These are phyloP conservation scores for Luzula sylvatica DNA, from an alignment of 176 grass and related monocot genomes.

Conservation along the genomic window DNA sequence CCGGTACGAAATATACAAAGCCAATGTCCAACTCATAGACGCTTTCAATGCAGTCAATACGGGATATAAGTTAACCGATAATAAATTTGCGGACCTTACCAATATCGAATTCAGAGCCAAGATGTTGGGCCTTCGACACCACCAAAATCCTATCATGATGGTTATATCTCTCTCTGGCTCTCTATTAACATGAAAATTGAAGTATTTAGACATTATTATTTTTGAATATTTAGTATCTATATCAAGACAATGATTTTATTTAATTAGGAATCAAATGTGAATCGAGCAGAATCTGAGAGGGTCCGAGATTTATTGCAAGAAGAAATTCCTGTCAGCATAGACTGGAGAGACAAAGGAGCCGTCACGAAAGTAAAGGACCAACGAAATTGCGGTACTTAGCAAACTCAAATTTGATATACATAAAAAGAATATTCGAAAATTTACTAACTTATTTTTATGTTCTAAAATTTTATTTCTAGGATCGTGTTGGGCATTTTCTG, in stretches of 20 bases:
- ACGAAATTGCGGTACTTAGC: constrained; percentile 16
- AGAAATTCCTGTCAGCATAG: constrained; percentile 5
- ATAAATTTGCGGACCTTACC: constrained; percentile 23
- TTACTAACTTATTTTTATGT: not conserved
- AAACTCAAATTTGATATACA: not conserved
- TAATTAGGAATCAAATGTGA: not conserved
- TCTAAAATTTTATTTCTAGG: constrained; percentile 17
- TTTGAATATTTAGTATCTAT: not conserved
- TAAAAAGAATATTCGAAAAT: not conserved
- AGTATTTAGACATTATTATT: not conserved
- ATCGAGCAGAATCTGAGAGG: constrained; percentile 5
- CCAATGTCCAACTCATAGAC: constrained; percentile 19
- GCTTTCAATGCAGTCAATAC: constrained; percentile 21
- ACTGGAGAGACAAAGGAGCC: constrained; percentile 28
- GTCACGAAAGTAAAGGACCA: constrained; percentile 23
- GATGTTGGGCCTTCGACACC: not conserved
- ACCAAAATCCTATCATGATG: not conserved
- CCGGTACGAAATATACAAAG: constrained; percentile 18
- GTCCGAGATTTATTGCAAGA: constrained; percentile 12
- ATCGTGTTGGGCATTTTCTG: constrained; percentile 35
- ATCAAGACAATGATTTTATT: not conserved
- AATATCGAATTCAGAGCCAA: constrained; percentile 5
- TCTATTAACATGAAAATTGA: not conserved
- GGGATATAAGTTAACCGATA: constrained; percentile 22
- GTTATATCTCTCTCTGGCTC: constrained; percentile 1